Evolutionary conservation across 129 eudicot species (phyloP), one percentile per base, ranked within the genome.

Genomic region (Solidago caesia): DNA sequence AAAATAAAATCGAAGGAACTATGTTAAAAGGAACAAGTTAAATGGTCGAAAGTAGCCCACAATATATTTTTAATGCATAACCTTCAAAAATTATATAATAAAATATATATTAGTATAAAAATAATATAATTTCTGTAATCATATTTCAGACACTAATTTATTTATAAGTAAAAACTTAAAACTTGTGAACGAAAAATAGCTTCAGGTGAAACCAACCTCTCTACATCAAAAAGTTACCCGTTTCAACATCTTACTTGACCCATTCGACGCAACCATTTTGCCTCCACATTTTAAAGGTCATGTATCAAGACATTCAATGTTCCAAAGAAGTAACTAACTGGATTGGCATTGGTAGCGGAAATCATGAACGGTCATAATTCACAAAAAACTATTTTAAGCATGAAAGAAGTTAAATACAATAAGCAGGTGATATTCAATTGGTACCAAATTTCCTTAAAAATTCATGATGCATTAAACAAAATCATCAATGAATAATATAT

Each of bases 361-460:
- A 49, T 39, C 64, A 55, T 52, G 49, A 39, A 52, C 16, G 43
- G 4, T 71, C 49, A 3, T 14, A 53, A 14, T 71, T 9, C 61
- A 57, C 39, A 26, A 56, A 52, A 52, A 52, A 52, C 75, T 70
- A 53, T 53, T 70, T 45, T 49, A 53, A 39, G n/a, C 12, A 70
- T 70, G 29, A 51, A 29, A 61, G 44, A 51, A 51, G 33, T 51
- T 51, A 52, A 52, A 53, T 52, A 56, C 39, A 70, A 52, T 44
- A 8, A 67, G 72, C 42, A 67, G 57, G 43, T 67, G 72, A 10
- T 27, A 6, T 51, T 70, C 63, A 70, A 70, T 26, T 70, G 47
- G 51, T 15, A 43, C 43, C 25, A 26, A 14, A 46, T 46, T 5
- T 16, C 66, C 42, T 53, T 29, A 29, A 70, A 9, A 55, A 39